These are phyloP conservation scores for Meyerozyma carpophila DNA, from an alignment of 1,139 yeast genomes.

Conservation along the genomic window DNA sequence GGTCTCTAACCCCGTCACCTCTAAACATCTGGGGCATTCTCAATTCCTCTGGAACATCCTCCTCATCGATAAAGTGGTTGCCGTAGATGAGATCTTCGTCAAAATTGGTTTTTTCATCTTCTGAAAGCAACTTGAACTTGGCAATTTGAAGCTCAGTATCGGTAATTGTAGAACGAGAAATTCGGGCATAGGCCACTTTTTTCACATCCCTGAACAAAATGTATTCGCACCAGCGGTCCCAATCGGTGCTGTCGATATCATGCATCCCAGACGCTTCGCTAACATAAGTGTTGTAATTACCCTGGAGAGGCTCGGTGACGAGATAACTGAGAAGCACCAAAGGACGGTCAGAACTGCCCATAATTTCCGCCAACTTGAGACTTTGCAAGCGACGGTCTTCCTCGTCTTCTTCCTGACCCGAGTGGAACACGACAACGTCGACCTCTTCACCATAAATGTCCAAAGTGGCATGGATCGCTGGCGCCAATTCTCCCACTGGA, in stretches of 20 bases:
- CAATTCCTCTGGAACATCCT: conserved; percentile 52
- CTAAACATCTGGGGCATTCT: conserved; percentile 78
- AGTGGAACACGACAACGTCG: conserved; percentile 94
- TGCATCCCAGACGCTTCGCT: conserved; percentile 80
- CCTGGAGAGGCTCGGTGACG: conserved; percentile 81
- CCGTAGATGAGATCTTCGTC: conserved; percentile 44
- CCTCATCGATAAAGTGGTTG: conserved; percentile 51
- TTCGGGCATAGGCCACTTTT: conserved; percentile 91
- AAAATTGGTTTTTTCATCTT: conserved; percentile 31
- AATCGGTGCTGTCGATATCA: conserved; percentile 88
- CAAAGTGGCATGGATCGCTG: conserved; percentile 94
- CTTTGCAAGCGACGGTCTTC: conserved; percentile 91
- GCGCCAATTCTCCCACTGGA: conserved; percentile 97
- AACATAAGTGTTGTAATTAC: conserved; percentile 89
- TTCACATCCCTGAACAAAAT: conserved; percentile 81
- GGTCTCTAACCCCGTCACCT: conserved; percentile 96
- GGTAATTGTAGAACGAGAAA: conserved; percentile 88
- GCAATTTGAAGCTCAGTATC: conserved; percentile 97
- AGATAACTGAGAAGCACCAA: conserved; percentile 79
- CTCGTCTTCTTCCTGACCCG: conserved; percentile 96
- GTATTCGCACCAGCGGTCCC: conserved; percentile 99
- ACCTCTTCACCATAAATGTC: conserved; percentile 83
- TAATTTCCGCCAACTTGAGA: conserved; percentile 65
- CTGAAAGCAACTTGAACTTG: conserved; percentile 64
- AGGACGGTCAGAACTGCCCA: conserved; percentile 78